These are phyloP conservation scores for Tubosaeta sp. DNA, from an alignment of 768 basidiomycete genomes.

Conservation along the genomic window DNA sequence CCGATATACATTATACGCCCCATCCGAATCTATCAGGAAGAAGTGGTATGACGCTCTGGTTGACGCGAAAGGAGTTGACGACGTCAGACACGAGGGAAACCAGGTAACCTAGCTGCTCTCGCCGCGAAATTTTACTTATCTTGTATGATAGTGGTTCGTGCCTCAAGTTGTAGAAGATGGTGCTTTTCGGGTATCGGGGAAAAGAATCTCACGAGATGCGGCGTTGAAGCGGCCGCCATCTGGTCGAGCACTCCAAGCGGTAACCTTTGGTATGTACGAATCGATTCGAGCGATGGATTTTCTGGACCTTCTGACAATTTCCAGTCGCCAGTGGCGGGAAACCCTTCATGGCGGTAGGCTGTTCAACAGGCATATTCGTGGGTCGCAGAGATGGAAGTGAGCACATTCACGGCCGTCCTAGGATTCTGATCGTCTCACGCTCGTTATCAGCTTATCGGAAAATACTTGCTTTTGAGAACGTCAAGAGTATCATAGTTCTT, in stretches of 20 bases:
- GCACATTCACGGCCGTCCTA: constrained; percentile 10
- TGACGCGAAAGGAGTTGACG: constrained; percentile 60
- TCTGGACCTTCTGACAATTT: background rate
- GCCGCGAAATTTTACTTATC: constrained; percentile 6
- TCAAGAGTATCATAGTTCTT: constrained; percentile 54
- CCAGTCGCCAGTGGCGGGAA: constrained; percentile 45
- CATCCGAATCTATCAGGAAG: constrained; percentile 51
- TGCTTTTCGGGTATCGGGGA: constrained; percentile 51
- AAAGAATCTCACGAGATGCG: constrained; percentile 28
- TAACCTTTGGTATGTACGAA: constrained; percentile 54
- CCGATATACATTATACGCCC: constrained; percentile 69
- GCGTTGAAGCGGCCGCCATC: constrained; percentile 37
- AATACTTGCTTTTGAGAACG: constrained; percentile 48
- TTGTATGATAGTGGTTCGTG: constrained; percentile 56
- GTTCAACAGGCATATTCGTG: constrained; percentile 66
- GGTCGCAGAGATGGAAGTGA: constrained; percentile 53
- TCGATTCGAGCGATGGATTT: background rate
- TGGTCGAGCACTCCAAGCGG: constrained; percentile 57
- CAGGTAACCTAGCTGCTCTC: constrained; percentile 44
- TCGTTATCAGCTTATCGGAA: constrained; percentile 48
- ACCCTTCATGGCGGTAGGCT: constrained; percentile 61
- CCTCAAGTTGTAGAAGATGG: constrained; percentile 54
- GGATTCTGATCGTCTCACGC: background rate
- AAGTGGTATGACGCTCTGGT: constrained; percentile 61
- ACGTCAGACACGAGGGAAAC: constrained; percentile 64